Evolutionary conservation across 306 rosid genomes (phyloP).

Genomic region (Ormosia emarginata): DNA sequence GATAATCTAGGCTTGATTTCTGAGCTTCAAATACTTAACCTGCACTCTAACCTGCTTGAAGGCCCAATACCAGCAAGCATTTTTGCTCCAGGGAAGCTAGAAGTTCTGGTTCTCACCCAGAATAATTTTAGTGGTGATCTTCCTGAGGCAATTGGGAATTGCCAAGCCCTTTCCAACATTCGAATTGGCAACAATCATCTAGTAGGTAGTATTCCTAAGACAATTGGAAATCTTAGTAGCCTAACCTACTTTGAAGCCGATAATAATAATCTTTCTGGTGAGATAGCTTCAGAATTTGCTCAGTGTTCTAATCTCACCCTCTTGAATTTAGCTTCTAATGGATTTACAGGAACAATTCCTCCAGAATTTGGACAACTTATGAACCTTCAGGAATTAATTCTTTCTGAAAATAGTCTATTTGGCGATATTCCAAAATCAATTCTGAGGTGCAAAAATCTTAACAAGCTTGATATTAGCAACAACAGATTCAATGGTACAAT

Average conservation of each 20-base stretch:
- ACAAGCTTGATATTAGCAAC: slow-evolving; percentile 92
- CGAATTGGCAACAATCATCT: slow-evolving; percentile 47
- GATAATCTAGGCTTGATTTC: slow-evolving; percentile 68
- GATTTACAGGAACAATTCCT: slow-evolving; percentile 76
- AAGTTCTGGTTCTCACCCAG: slow-evolving; percentile 84
- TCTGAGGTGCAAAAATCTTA: slow-evolving; percentile 80
- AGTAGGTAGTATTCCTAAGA: slow-evolving; percentile 38
- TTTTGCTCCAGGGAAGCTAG: slow-evolving; percentile 75
- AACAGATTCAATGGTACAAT: slow-evolving; percentile 88
- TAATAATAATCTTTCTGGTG: slow-evolving; percentile 80
- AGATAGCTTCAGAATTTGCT: slow-evolving; percentile 61
- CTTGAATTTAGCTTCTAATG: slow-evolving; percentile 89
- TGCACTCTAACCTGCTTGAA: slow-evolving; percentile 84
- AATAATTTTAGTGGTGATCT: slow-evolving; percentile 62
- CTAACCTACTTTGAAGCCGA: slow-evolving; percentile 97
- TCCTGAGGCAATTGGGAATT: slow-evolving; percentile 43
- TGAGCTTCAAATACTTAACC: slow-evolving; percentile 75
- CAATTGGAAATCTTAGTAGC: slow-evolving; percentile 76
- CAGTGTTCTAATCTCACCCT: slow-evolving; percentile 84
- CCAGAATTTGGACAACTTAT: slow-evolving; percentile 71
- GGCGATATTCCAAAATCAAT: slow-evolving; percentile 81
- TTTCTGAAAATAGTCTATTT: slow-evolving; percentile 71
- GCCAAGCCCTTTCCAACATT: slow-evolving; percentile 40
- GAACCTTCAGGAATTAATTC: slow-evolving; percentile 92
- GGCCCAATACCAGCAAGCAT: slow-evolving; percentile 82